Evolutionary conservation across 2,329 filamentous ascomycete species (phyloP), one percentile per base, ranked within the genome.

Genomic region (Sporothrix phasma): DNA sequence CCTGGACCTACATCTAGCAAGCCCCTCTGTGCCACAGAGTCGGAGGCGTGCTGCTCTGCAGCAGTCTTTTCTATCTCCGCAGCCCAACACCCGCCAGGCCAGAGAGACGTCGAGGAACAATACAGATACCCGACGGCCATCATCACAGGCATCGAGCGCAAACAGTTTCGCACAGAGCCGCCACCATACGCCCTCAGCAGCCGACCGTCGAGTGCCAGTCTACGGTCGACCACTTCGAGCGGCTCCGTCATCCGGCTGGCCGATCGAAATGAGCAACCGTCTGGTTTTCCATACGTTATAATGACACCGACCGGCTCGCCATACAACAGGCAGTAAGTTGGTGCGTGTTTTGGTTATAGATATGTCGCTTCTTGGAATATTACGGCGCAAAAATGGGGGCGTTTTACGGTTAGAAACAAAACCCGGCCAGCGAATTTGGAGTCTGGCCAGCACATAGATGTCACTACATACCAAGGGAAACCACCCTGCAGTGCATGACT

Each of bases 171-270:
- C 79, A 34, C 77, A 76, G 69, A 76, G 76, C 2, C 73, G 77
- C 22, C 74, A 70, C 15, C 75, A 39, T 81, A 78, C 65, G 70
- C 72, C 5, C 68, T 72, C 24, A 76, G 73, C 66, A 76, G 73
- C 65, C 73, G 74, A 49, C 69, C 73, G 15, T 78, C 77, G 1
- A 76, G 71, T 37, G 69, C 73, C 15, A 81, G 77, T 61, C 66
- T 77, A 39, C 73, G 76, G 37, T 76, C 77, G 29, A 71, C 70
- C 24, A 70, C 69, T 4, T 77, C 76, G 13, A 73, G 69, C 2
- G 76, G 74, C 6, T 80, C 77, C 5, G 79, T 83, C 4, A 81
- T 83, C 49, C 76, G 81, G 7, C 73, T 83, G 34, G 76, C 80
- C 13, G 78, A 73, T 29, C 67, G 72, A 17, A 67, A 71, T 5